Percentiles rank a stretch among this genome's conserved stretches.
These are phyloP conservation scores for Daldinia sp. DNA, from an alignment of 2,329 filamentous ascomycete species.

Conservation along the genomic window DNA sequence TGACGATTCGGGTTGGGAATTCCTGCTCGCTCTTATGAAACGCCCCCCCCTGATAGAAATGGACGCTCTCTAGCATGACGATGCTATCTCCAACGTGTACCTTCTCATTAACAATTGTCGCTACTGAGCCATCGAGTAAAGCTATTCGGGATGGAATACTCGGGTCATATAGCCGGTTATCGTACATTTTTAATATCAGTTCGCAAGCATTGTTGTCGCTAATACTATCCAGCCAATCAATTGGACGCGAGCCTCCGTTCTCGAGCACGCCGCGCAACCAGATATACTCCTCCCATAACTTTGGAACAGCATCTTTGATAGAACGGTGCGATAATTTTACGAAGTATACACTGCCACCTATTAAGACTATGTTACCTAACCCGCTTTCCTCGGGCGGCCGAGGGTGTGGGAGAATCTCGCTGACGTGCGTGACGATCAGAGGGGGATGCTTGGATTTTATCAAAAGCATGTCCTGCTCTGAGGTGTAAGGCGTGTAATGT, in stretches of 20 bases:
- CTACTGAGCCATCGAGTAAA: background rate
- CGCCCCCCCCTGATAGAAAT: background rate
- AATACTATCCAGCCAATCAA: background rate
- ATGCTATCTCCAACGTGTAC: slow-evolving; percentile 9
- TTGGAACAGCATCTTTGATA: background rate
- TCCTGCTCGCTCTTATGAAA: background rate
- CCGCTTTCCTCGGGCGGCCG: background rate
- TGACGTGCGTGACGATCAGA: background rate
- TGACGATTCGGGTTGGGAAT: background rate
- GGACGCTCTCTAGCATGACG: background rate
- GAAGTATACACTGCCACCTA: background rate
- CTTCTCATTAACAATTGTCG: slow-evolving; percentile 7
- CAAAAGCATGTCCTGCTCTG: background rate
- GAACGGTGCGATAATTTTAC: background rate
- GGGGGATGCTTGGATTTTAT: background rate
- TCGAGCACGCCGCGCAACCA: background rate
- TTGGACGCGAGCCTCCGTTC: background rate
- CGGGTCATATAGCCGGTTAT: background rate
- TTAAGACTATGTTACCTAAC: background rate
- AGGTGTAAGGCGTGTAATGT: background rate
- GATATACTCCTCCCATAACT: background rate
- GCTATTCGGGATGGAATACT: background rate
- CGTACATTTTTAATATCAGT: background rate
- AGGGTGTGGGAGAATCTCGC: background rate
- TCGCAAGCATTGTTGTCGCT: background rate